Conservation (phyloP, 371 early-diverging fungal genomes). For the Rhizopus delemar region DNA sequence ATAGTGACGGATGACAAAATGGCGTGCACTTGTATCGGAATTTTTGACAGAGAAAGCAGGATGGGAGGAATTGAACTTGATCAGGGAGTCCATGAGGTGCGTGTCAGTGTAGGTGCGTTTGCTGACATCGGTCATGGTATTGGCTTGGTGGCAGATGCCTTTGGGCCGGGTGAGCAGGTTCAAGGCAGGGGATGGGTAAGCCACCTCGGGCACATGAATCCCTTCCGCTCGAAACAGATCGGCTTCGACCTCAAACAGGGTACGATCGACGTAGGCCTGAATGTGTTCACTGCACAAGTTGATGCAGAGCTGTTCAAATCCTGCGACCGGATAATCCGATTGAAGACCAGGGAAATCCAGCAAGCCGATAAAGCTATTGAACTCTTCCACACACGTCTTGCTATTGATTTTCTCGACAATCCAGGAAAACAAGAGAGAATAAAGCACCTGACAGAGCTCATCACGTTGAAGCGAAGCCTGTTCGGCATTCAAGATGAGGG, state of each 20-base stretch:
- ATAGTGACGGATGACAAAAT: slow-evolving; percentile 83
- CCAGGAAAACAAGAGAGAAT: slow-evolving; percentile 85
- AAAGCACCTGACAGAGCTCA: slow-evolving; percentile 73
- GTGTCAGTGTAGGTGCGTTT: slow-evolving; percentile 41
- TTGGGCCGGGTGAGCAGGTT: slow-evolving; percentile 53
- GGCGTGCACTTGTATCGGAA: slow-evolving; percentile 43
- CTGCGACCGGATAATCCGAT: slow-evolving; percentile 17
- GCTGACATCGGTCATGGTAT: slow-evolving; percentile 47
- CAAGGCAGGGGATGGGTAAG: slow-evolving; percentile 21
- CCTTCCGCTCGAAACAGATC: slow-evolving; percentile 56
- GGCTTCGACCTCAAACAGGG: slow-evolving; percentile 58
- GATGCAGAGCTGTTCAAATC: slow-evolving; percentile 75
- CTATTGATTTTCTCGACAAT: slow-evolving; percentile 86
- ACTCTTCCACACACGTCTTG: slow-evolving; percentile 65
- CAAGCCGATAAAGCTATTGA: slow-evolving; percentile 71
- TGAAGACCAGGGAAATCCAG: slow-evolving; percentile 69
- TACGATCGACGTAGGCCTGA: slow-evolving; percentile 60
- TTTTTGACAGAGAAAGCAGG: slow-evolving; percentile 46
- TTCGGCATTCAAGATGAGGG: slow-evolving; percentile 80
- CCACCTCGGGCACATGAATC: slow-evolving; percentile 41
- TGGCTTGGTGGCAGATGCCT: slow-evolving; percentile 61
- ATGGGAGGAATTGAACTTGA: slow-evolving; percentile 49
- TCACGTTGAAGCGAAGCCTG: slow-evolving; percentile 79
- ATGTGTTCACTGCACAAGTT: slow-evolving; percentile 87
- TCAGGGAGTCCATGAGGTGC: slow-evolving; percentile 46